Base-by-base conservation (phyloP, 1,284 basidiomycete species). In the Melampsora larici-populina region DNA sequence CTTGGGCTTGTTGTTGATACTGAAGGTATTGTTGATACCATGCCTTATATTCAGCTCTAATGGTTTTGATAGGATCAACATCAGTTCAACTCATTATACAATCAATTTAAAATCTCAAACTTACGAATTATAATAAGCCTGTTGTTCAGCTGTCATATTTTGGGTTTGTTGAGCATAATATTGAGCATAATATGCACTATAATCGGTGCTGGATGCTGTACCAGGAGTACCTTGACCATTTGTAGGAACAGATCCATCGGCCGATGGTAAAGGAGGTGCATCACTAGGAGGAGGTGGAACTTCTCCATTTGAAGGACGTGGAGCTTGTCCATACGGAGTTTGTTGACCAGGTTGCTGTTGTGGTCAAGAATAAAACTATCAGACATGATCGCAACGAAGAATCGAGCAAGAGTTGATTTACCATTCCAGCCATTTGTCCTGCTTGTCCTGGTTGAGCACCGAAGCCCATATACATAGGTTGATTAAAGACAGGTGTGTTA, bases 201-300 rank as follows among this genome's bases (percentile, higher is more conserved):
- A 84, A 82, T 43, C 82, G 5, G 36, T 11, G 8, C 58, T 31
- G 21, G 58, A 24, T 5, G 6, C 24, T 17, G 33, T 40, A 33
- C 31, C 36, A n/a, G 55, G 26, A 21, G 72, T 46, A 4, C 63
- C 46, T 26, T 82, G 80, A 64, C 83, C 82, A 31, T 81, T 81
- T 8, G 83, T 82, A 33, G 82, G 83, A 55, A 80, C 81, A 7
- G 80, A 79, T 46, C 81, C 82, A 31, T 83, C 83, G n/a, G 88
- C 88, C 15, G 88, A 88, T 0, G 88, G 88, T 80, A 88, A 87
- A 64, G 88, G 88, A 1, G 83, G 82, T 15, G 82, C 82, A n/a
- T 87, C 88, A 29, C 87, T 87, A 2, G 88, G 87, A 0, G 89
- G 88, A 0, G 90, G 89, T 9, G 88, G 88, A 0, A 80, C 82